A percentile compares a stretch with the other conserved stretches of the same genome.
Evolutionary conservation across 495 filamentous ascomycete species (phyloP).

Genomic region (Hypomontagnella monticulosa): DNA sequence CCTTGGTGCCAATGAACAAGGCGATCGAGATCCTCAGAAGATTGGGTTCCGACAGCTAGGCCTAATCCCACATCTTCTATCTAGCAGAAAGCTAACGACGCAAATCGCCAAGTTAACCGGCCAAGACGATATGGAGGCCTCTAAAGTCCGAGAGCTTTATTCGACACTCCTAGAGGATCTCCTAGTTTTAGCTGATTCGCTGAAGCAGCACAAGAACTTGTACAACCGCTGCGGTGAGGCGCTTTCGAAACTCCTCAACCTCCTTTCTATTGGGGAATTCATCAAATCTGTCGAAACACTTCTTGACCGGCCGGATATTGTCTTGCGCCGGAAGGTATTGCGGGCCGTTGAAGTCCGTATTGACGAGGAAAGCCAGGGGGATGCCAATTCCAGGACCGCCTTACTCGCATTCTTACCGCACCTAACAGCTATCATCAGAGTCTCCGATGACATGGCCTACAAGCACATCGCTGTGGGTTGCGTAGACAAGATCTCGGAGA

Average conservation of each 20-base stretch:
- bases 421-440: conserved; percentile 75
- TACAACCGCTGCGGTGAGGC: conserved; percentile 72
- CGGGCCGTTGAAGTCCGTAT: conserved; percentile 79
- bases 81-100: conserved; percentile 57
- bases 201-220: conserved; percentile 68
- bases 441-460: conserved; percentile 73
- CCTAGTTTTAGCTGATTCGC: conserved; percentile 67
- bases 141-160: conserved; percentile 71
- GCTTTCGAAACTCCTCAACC: conserved; percentile 75
- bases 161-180: conserved; percentile 75
- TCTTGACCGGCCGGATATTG: conserved; percentile 73
- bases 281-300: conserved; percentile 83
- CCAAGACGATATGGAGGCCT: conserved; percentile 66
- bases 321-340: conserved; percentile 80
- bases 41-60: conserved; percentile 70
- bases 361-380: conserved; percentile 69
- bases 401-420: conserved; percentile 82
- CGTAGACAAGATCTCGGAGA: conserved; percentile 88
- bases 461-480: conserved; percentile 85
- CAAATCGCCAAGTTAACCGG: conserved; percentile 61
- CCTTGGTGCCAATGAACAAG: conserved; percentile 71
- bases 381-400: conserved; percentile 70
- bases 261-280: conserved; percentile 85
- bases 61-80: conserved; percentile 64
- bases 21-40: conserved; percentile 64